Evolutionary conservation across 2,329 filamentous ascomycete species (phyloP), one percentile per base, ranked within the genome.

Genomic region (Furcasterigmium sp.): DNA sequence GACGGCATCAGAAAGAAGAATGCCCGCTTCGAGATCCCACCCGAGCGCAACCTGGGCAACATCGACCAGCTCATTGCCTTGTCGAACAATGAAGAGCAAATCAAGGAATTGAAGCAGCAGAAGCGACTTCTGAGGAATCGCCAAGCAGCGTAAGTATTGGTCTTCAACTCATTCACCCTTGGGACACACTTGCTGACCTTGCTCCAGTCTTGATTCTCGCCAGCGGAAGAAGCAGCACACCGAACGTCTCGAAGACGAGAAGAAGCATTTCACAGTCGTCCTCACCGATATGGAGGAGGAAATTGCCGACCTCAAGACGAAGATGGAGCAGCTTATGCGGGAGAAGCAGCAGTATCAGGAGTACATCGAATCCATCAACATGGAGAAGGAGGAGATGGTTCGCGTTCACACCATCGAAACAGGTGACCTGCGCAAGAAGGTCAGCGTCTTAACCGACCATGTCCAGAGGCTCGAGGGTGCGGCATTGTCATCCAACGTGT

Each of bases 1-100:
- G 90, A 94, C 55, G 89, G 93, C 48, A 94, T 97, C 65, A 82
- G 93, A 58, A 98, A 98, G 82, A 97, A 97, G 85, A 98, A 97
- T 60, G 90, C 91, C 52, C 86, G 91, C 53, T 96, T 97, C 66
- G 91, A 97, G 59, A 98, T 98, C 53, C 93, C 93, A 9, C 83
- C 87, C 36, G 93, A 96, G 69, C 82, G 91, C 49, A 97, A 91
- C 58, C 79, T 98, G 54, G 84, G 80, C 73, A 97, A 94, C 69
- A 97, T 98, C 67, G 93, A 98, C 64, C 78, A 88, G 48, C 76
- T 97, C 59, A 97, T 98, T 65, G 77, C 84, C 42, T 83, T 88
- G 66, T 91, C 89, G 28, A 89, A 81, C 44, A 85, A 94, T 63
- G 91, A 97, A 58, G 83, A 93, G 52, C 85, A 95, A 71, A 87